Conservation (phyloP, 1,284 basidiomycete species). For the Malassezia restricta region DNA sequence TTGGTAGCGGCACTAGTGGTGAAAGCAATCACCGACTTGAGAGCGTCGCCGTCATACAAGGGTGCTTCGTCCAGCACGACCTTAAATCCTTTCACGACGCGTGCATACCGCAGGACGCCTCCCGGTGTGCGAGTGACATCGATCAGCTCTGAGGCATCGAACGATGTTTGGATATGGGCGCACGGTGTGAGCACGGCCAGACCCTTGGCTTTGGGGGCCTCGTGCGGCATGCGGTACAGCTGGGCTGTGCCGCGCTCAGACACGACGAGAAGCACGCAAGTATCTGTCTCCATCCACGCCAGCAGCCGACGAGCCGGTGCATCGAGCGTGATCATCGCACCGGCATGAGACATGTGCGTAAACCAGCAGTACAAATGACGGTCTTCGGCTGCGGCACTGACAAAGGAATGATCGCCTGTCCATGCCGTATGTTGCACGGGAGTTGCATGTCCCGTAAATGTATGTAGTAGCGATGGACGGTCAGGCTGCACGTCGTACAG, state of each 20-base stretch:
- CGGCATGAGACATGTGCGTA: conserved; percentile 37
- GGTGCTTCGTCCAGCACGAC: conserved; percentile 26
- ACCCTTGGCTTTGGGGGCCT: conserved; percentile 18
- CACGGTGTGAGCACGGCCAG: conserved; percentile 19
- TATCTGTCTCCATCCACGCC: conserved; percentile 18
- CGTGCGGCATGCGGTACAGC: conserved; percentile 28
- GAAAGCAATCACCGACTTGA: conserved; percentile 11
- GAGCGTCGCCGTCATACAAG: conserved; percentile 17
- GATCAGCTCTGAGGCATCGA: conserved; percentile 15
- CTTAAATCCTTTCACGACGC: conserved; percentile 32
- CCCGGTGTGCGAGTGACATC: conserved; percentile 19
- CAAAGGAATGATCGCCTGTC: conserved; percentile 48
- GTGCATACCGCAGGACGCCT: conserved; percentile 23
- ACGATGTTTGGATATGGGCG: conserved; percentile 6
- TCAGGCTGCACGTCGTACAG: conserved; percentile 14
- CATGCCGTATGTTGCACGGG: conserved; percentile 34
- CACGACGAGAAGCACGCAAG: conserved; percentile 41
- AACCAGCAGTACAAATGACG: conserved; percentile 61
- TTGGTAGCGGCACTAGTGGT: conserved; percentile 4
- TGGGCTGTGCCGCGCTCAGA: conserved; percentile 39
- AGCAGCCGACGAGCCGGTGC: conserved; percentile 42
- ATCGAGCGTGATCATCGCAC: conserved; percentile 46
- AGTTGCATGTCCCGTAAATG: conserved; percentile 33
- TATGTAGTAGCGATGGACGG: conserved; percentile 10
- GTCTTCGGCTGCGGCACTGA: conserved; percentile 63